These are phyloP conservation scores for Colletotrichum paranaense DNA, from an alignment of 2,329 filamentous ascomycete genomes.

Conservation along the genomic window DNA sequence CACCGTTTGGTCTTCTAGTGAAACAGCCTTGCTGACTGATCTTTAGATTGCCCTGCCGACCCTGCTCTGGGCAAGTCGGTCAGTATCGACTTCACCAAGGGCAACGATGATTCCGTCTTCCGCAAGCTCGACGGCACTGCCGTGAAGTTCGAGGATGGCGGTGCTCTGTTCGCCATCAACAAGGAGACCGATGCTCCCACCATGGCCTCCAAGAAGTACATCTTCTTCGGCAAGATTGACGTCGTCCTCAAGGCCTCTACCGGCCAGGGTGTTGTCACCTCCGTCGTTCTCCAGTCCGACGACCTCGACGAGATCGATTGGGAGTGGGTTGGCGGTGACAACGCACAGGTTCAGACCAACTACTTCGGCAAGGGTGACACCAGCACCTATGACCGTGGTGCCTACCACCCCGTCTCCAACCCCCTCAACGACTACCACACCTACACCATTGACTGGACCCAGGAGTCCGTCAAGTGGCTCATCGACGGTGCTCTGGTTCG, in stretches of 20 bases:
- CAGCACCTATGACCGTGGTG: slow-evolving; percentile 76
- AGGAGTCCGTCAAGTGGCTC: slow-evolving; percentile 71
- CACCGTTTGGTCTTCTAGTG: too few species aligned
- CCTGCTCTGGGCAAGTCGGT: slow-evolving; percentile 76
- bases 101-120: slow-evolving; percentile 72
- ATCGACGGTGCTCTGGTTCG: slow-evolving; percentile 72
- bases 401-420: slow-evolving; percentile 67
- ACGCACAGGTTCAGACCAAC: slow-evolving; percentile 84
- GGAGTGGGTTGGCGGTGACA: slow-evolving; percentile 89
- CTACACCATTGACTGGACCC: slow-evolving; percentile 77
- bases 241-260: slow-evolving; percentile 82
- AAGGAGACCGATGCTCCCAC: slow-evolving; percentile 75
- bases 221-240: slow-evolving; percentile 95
- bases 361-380: slow-evolving; percentile 83
- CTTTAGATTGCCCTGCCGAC: slow-evolving; percentile 75
- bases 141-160: slow-evolving; percentile 57
- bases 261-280: slow-evolving; percentile 89
- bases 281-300: slow-evolving; percentile 89
- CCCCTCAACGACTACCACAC: slow-evolving; percentile 70
- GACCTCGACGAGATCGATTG: slow-evolving; percentile 95
- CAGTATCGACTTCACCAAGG: slow-evolving; percentile 81
- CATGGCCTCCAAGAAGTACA: slow-evolving; percentile 84
- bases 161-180: slow-evolving; percentile 74
- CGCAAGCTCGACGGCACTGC: slow-evolving; percentile 57
- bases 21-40: slow-evolving; percentile 38